Evolutionary conservation across 495 filamentous ascomycete species (phyloP), one percentile per base, ranked within the genome.

Genomic region (Cercophora sp.): DNA sequence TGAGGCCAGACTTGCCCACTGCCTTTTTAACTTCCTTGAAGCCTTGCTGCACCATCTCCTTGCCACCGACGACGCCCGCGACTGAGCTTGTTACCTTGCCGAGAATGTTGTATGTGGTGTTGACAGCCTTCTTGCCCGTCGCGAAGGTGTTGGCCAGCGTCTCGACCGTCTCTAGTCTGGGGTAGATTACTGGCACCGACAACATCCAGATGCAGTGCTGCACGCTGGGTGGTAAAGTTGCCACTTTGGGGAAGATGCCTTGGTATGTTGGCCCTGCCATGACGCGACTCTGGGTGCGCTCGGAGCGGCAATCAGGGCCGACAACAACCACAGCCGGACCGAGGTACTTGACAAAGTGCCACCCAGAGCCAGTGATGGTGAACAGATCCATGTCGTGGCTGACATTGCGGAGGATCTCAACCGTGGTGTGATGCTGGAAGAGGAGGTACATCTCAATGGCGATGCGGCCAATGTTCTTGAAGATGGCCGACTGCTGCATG

Each of bases 401-500:
- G 48, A 91, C 83, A 56, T 89, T 89, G 25, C 92, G 85, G 15
- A 98, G 82, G 25, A 97, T 87, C 60, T 97, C 94, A 15, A 94
- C 80, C 1, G 91, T 96, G 0, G 94, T 96, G 67, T 98, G 93
- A 64, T 98, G 93, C 62, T 98, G 93, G 75, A 98, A 98, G 16
- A 98, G 83, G n/a, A 98, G 79, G 62, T 96, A 98, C 89, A 96
- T 96, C 54, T 96, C 90, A 48, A 95, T 92, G n/a, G 89, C 94
- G 23, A 98, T 85, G 19, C 93, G 86, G 20, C 93, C 93, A 58
- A 97, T 96, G 66, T 96, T 96, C 68, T 96, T 96, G 78, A 98
- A 96, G 73, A 96, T 89, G 51, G 94, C 85, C 1, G 89, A 95
- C 62, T 86, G 87, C 65, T 98, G 93, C 92, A 98, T 96, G 60